Evolutionary conservation across 331 rosid genomes (phyloP).

Genomic region (Acacia pycnantha): DNA sequence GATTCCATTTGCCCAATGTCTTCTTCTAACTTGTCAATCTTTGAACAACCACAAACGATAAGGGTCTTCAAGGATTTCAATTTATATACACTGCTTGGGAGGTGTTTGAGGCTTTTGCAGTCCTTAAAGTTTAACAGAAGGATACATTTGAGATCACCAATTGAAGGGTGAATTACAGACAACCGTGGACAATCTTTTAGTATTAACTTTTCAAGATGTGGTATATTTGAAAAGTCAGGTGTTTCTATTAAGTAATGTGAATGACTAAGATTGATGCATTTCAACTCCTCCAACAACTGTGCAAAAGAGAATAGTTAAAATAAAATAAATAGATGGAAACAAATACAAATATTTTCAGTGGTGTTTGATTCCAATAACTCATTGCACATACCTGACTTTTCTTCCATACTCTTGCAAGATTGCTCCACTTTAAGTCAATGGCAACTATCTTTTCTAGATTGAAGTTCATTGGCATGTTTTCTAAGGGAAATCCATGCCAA

Average conservation of each 20-base stretch:
- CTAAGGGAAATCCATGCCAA: not conserved
- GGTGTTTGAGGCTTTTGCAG: not conserved
- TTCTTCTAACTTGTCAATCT: not conserved
- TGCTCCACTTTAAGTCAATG: not conserved
- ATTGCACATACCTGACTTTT: not conserved
- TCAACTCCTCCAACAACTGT: not conserved
- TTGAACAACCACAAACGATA: not conserved
- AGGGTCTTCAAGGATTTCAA: not conserved
- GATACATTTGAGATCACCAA: not conserved
- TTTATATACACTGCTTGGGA: not conserved
- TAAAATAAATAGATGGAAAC: not conserved
- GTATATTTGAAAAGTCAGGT: not conserved
- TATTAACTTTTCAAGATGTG: not conserved
- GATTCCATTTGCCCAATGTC: not conserved
- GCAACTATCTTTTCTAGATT: not conserved
- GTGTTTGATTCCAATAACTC: not conserved
- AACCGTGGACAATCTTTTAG: not conserved
- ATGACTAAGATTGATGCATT: not conserved
- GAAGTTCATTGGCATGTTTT: not conserved
- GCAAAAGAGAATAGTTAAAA: not conserved
- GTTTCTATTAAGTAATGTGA: not conserved
- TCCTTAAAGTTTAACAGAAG: not conserved
- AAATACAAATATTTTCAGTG: not conserved
- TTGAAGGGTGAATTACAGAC: not conserved
- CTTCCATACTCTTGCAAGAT: not conserved